phyloP scores from a whole-genome alignment of 2,329 filamentous ascomycete species.

The Cladosporium colombiae region DNA sequence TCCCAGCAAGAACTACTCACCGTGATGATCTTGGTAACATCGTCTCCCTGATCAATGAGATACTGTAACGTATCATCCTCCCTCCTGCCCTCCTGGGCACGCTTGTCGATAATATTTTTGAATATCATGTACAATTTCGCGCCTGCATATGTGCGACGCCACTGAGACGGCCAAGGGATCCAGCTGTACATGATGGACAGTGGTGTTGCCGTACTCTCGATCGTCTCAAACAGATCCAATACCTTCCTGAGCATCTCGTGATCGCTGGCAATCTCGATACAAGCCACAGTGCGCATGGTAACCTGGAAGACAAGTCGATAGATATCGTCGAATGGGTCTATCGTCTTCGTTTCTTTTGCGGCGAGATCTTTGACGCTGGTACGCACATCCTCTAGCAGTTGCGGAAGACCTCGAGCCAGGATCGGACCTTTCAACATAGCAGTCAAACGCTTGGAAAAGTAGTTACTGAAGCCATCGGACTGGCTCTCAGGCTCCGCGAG shows the following conservation, averaged over 20 bases:
- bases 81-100: conserved; percentile 45
- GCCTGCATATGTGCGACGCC: conserved; percentile 49
- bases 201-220: conserved; percentile 49
- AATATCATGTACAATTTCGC: conserved; percentile 53
- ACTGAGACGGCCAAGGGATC: conserved; percentile 48
- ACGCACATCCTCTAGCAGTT: conserved; percentile 48
- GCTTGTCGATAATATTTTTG: conserved; percentile 49
- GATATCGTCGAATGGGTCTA: conserved; percentile 57
- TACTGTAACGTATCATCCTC: conserved; percentile 56
- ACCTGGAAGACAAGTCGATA: conserved; percentile 57
- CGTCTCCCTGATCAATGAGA: conserved; percentile 55
- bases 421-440: conserved; percentile 32
- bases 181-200: conserved; percentile 55
- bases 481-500: conserved; percentile 23
- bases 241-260: conserved; percentile 45
- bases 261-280: conserved; percentile 55
- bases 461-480: conserved; percentile 22
- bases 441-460: conserved; percentile 32
- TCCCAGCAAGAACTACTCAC: conserved; percentile 30
- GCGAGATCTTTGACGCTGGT: conserved; percentile 42
- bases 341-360: conserved; percentile 38
- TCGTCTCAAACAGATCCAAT: conserved; percentile 48
- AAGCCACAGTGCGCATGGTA: conserved; percentile 59
- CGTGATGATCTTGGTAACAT: conserved; percentile 45
- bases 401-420: conserved; percentile 39